Evolutionary conservation across 2,329 filamentous ascomycete genomes (phyloP), one percentile per base, ranked within the genome.

Genomic region (Peltaster fructicola): DNA sequence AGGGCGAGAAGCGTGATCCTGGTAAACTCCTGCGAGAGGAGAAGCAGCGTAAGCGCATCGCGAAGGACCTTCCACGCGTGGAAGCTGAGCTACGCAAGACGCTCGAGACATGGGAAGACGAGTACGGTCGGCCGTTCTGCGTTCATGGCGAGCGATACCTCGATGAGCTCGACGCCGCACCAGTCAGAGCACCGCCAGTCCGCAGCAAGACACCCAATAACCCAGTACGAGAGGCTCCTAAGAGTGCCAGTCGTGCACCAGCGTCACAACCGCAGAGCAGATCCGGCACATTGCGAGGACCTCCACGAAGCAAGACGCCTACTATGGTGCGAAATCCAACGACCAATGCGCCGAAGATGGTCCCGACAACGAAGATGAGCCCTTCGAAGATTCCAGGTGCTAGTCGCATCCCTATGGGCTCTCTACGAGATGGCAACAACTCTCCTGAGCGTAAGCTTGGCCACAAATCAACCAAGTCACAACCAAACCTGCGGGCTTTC

Each of bases 31-130:
- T 98, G 25, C 68, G 88, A 15, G 88, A 98, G 47, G 88, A 98
- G 56, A 98, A 95, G 65, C 91, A 92, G 80, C 73, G 88, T 31
- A 98, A 98, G 66, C 68, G 84, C 30, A 93, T 98, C 33, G 68
- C 84, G 14, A 98, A 95, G 52, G 88, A 98, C 45, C 60, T 98
- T 15, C 88, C 88, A 28, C 95, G 91, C 57, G 65, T 98, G 20
- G 73, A 85, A 30, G 65, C 65, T 1, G 82, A 95, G n/a, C 56
- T 98, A 30, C 68, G 68, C 36, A 85, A 73, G 48, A 63, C 67
- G n/a, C 63, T 98, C 14, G 78, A 85, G 46, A 57, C 64, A 22
- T 98, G 81, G 73, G 88, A 98, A 48, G 76, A 91, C 26, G 88
- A 95, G 45, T 93, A 85, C 48, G 85, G 82, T 3, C 71, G 82